These are phyloP conservation scores for Pilatotrama ljubarskyi DNA, from an alignment of 768 basidiomycete species.

Conservation along the genomic window DNA sequence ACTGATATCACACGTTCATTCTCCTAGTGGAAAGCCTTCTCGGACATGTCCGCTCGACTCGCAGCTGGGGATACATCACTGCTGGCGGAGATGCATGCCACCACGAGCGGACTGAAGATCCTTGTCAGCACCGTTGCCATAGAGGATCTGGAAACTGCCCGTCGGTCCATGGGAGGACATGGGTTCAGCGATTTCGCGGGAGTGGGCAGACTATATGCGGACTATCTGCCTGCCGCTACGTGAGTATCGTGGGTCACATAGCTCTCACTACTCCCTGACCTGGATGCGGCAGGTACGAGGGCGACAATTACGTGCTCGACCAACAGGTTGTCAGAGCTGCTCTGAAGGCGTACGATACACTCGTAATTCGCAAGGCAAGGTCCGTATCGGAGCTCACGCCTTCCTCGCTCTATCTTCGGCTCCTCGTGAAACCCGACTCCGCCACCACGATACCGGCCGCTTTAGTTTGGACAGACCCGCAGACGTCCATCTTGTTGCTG, in stretches of 20 bases:
- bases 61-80: slow-evolving; percentile 57
- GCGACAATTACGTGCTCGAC: slow-evolving; percentile 78
- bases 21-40: slow-evolving; percentile 50
- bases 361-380: slow-evolving; percentile 34
- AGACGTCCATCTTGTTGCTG: slow-evolving; percentile 47
- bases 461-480: slow-evolving; percentile 39
- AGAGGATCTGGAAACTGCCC: slow-evolving; percentile 62
- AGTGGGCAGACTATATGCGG: slow-evolving; percentile 62
- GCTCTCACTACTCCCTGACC: background rate
- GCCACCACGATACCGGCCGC: background rate
- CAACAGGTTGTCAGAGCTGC: slow-evolving; percentile 74
- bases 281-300: slow-evolving; percentile 55
- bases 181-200: slow-evolving; percentile 72
- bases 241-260: slow-evolving; percentile 31
- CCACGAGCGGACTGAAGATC: slow-evolving; percentile 68
- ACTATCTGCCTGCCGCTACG: slow-evolving; percentile 67
- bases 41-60: slow-evolving; percentile 48
- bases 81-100: slow-evolving; percentile 73
- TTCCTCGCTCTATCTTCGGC: slow-evolving; percentile 56
- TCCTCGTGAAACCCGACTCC: slow-evolving; percentile 33
- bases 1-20: background rate
- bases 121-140: slow-evolving; percentile 53
- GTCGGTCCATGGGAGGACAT: slow-evolving; percentile 76
- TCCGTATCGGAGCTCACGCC: slow-evolving; percentile 41
- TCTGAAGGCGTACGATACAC: slow-evolving; percentile 52